Percentiles rank a stretch among this genome's conserved stretches.
Conservation (phyloP, 305 asterid species). For the Fraxinus albicans region DNA sequence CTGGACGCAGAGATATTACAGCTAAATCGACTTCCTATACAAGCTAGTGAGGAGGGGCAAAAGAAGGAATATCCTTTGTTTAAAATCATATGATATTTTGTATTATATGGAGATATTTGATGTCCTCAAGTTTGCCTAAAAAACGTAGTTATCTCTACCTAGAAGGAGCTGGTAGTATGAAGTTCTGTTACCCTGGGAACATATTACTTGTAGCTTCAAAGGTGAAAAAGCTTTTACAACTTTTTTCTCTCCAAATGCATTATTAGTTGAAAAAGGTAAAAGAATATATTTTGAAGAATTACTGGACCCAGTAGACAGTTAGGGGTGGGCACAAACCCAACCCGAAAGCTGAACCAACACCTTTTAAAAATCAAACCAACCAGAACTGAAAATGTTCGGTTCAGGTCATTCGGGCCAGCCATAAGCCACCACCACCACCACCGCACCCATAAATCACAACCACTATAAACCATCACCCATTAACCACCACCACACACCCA, state of each 20-base stretch:
- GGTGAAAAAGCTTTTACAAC: not conserved
- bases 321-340: not conserved
- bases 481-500: not conserved
- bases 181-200: not conserved
- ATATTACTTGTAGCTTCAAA: not conserved
- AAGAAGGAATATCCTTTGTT: conserved; percentile 89
- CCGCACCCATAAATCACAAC: not conserved
- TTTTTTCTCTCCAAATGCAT: not conserved
- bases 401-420: no score
- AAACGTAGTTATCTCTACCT: not conserved
- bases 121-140: not conserved
- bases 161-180: conserved; percentile 10
- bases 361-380: no score
- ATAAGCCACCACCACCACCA: no score
- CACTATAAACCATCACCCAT: not conserved
- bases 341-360: not conserved
- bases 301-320: not conserved
- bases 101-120: conserved; percentile 6
- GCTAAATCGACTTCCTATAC: conserved; percentile 76
- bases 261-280: not conserved
- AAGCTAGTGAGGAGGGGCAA: conserved; percentile 79
- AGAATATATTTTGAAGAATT: not conserved
- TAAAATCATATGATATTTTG: conserved; percentile 8
- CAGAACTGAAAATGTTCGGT: no score
- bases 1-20: conserved; percentile 66